Base-by-base conservation (phyloP, 495 filamentous ascomycete species). In the Tuber aestivum region DNA sequence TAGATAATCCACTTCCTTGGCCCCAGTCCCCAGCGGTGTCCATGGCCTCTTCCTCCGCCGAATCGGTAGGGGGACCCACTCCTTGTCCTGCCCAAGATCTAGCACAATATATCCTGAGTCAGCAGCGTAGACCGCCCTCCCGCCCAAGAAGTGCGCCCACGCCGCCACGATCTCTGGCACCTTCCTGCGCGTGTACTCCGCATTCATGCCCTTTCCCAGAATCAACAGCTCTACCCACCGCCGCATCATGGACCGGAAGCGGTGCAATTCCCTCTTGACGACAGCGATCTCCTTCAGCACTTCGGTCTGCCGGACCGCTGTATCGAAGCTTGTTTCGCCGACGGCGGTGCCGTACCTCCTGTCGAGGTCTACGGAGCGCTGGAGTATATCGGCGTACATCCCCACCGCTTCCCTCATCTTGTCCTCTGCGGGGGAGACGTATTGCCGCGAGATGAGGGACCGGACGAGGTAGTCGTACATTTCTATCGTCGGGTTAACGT, bases 381-480 rank as follows among this genome's bases (percentile, higher is more conserved):
- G 0, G 18, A 61, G 32, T 9, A 42, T 40, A n/a, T 41, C 38
- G 6, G 41, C 41, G n/a, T 75, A 79, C 5, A 75, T 69, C n/a
- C 41, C 75, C 3, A 82, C 41, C 32, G 69, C 85, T 27, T 78
- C 75, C 69, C 83, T 76, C 80, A 86, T 85, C 56, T 68, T 78
- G 38, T 32, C 42, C 70, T 83, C 74, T 1, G 82, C 83, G 9
- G 78, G 73, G 6, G 77, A 76, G 32, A 72, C 76, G 73, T 79
- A 77, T 61, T 78, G 70, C 3, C 83, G 82, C 16, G 42, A 40
- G 21, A 83, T 61, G 44, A 83, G 77, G 69, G 83, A 86, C 56
- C 85, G 87, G 68, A 90, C 86, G 18, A 89, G 82, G 42, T 83
- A 83, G 73, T 87, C 85, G 77, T 87, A 89, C 83, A 89, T 86